Evolutionary conservation across 371 early-diverging fungal species (phyloP).

Genomic region (Mucor ambiguus): DNA sequence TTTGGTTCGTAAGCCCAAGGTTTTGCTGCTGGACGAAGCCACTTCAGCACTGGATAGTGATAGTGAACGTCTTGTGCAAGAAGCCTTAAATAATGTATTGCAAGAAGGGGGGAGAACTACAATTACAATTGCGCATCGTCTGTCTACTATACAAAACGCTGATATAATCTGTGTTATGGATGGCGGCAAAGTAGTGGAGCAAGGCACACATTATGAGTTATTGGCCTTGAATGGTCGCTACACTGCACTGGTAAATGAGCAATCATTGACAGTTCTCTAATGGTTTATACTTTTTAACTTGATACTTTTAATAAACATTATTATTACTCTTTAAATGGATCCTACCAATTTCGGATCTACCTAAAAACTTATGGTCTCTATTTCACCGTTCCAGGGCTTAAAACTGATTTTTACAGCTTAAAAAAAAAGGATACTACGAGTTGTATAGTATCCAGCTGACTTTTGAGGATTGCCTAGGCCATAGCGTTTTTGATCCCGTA

Average conservation of each 20-base stretch:
- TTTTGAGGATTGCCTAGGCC: too few relatives aligned
- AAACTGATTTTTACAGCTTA: too few relatives aligned
- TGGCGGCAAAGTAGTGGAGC: conserved; percentile 76
- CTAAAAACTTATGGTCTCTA: too few relatives aligned
- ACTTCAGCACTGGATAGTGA: conserved; percentile 92
- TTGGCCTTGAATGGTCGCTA: conserved; percentile 42
- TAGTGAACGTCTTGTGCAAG: conserved; percentile 87
- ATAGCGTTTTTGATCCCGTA: too few relatives aligned
- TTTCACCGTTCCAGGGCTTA: too few relatives aligned
- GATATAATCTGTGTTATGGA: conserved; percentile 78
- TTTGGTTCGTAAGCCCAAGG: conserved; percentile 78
- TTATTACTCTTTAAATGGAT: too few relatives aligned
- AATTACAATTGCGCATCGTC: conserved; percentile 70
- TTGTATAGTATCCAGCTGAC: too few relatives aligned
- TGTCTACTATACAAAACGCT: conserved; percentile 75
- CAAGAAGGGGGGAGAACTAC: conserved; percentile 65
- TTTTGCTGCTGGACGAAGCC: conserved; percentile 95
- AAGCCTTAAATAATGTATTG: conserved; percentile 76
- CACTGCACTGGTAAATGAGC: conserved; percentile 34
- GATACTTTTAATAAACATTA: too few relatives aligned
- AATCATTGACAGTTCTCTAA: conserved; percentile 24
- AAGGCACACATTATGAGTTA: conserved; percentile 81
- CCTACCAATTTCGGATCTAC: too few relatives aligned
- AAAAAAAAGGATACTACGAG: too few relatives aligned
- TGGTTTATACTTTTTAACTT: too few relatives aligned